Evolutionary conservation across 108 stramenopile genomes (phyloP).

Genomic region (Skeletonema marinoi): DNA sequence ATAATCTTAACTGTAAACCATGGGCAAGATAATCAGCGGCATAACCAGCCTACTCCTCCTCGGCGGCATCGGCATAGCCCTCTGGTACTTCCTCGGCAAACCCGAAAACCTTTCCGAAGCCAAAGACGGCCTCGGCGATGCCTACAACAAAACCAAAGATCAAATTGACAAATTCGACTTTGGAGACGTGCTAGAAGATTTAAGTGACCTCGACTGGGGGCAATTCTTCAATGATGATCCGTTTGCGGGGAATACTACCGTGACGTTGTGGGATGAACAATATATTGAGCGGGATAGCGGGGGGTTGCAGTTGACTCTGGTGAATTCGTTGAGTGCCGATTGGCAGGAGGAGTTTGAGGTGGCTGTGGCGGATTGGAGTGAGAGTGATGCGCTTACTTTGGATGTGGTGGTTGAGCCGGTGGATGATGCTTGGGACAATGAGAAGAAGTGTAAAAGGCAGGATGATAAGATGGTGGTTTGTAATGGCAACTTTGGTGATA

Average conservation of each 20-base stretch:
- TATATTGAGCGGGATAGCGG: constrained; percentile 32
- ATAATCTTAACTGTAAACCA: not conserved
- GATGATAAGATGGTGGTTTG: constrained; percentile 74
- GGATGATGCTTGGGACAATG: constrained; percentile 25
- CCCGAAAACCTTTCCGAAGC: not conserved
- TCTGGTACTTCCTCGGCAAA: not conserved
- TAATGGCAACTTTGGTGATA: constrained; percentile 73
- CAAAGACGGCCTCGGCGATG: not conserved
- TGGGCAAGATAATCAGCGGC: not conserved
- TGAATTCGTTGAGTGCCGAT: constrained; percentile 61
- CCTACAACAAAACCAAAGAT: not conserved
- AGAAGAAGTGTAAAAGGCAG: constrained; percentile 14
- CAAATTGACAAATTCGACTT: constrained; percentile 10
- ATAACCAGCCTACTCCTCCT: not conserved
- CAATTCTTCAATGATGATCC: constrained; percentile 55
- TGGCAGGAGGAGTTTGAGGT: constrained; percentile 61
- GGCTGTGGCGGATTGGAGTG: constrained; percentile 70
- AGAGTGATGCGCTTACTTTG: constrained; percentile 56
- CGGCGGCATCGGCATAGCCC: not conserved
- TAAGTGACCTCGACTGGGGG: constrained; percentile 32
- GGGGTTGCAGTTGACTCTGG: constrained; percentile 59
- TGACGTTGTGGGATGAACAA: constrained; percentile 47
- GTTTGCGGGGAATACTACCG: constrained; percentile 54
- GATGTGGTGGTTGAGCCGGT: constrained; percentile 21
- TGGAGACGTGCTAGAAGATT: constrained; percentile 32